Base-by-base conservation (phyloP, 768 basidiomycete genomes). In the Rhodotorula paludigena region DNA sequence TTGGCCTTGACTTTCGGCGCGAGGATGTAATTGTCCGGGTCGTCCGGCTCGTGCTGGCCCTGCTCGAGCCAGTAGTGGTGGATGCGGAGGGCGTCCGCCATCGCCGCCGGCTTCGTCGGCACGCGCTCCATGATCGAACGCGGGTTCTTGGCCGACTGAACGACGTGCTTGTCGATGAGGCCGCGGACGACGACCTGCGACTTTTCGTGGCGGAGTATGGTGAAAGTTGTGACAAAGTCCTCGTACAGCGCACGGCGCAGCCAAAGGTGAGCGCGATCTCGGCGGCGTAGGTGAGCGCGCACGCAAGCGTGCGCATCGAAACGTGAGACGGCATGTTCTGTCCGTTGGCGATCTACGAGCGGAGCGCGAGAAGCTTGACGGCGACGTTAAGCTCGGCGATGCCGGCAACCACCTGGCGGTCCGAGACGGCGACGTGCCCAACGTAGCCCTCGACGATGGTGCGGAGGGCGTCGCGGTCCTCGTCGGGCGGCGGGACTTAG, bases 171-270 rank as follows among this genome's bases (percentile, higher is more conserved):
- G 70, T 88, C 86, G 12, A 89, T 88, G 25, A 94, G 80, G 12
- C 79, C 77, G 5, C 82, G 84, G 28, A 92, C 90, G 33, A 84
- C 74, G 66, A 83, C 82, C 1, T 85, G 84, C 74, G 92, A 92
- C 23, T 83, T 79, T 0, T 79, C 80, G 74, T 96, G 90, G 56
- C 98, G 83, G 11, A 88, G 86, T 91, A 96, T 97, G 11, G 92
- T 96, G 78, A 98, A 99, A 0, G 90, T 87, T 94, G 98, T 98
- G 63, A 97, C 76, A 77, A 89, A 94, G 2, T 94, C 94, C 78
- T 98, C 96, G 90, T 90, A 97, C 28, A 98, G 81, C 2, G 90
- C 87, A 47, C 96, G 82, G 44, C 92, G 85, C 15, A 98, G 80
- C 35, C 86, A 72, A 89, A 97, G 36, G 82, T 78, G 41, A 83